Base-by-base conservation (phyloP, 2,329 filamentous ascomycete species). In the Trichoderma breve region DNA sequence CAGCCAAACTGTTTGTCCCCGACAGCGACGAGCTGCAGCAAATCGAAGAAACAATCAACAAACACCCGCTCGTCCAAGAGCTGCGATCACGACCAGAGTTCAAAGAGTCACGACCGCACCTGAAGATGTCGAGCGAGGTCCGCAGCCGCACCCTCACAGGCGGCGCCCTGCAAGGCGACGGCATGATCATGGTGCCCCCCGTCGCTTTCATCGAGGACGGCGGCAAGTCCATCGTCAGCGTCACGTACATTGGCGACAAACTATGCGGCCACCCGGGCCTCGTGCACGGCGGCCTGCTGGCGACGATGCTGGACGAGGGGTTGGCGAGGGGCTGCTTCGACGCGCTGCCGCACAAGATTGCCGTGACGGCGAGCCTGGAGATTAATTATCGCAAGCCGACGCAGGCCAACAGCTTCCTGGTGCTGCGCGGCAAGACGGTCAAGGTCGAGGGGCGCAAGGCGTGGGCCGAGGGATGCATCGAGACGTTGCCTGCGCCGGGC, bases 391-490 rank as follows among this genome's bases (percentile, higher is more conserved):
- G 92, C 76, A 90, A 89, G 73, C 96, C 96, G 5, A 91, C 92
- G 58, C 89, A 88, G 76, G 94, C 94, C 6, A 88, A 89, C 26
- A 88, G 88, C 73, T 96, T 92, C 79, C 84, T 97, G 34, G 93
- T 97, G 57, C 83, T 99, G 72, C 87, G 88, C 73, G 95, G 93
- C 4, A 88, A 90, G 79, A 97, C 95, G 24, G 91, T 89, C 11
- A 95, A 92, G 83, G 92, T 95, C 1, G 94, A 98, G 79, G 95
- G 96, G 1, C 87, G 96, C 74, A 98, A 98, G 84, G 95, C 94
- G 14, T 98, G 94, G 94, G 94, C 98, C 1, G 91, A 93, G 82
- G 96, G 94, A 1, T 88, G 89, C 76, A 91, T 98, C 77, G 94
- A 97, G 86, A 91, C 93, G 70, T 82, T 98, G 73, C 88, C 88